Base-by-base conservation (phyloP, 1,284 basidiomycete species). In the Heterobasidion occidentale region DNA sequence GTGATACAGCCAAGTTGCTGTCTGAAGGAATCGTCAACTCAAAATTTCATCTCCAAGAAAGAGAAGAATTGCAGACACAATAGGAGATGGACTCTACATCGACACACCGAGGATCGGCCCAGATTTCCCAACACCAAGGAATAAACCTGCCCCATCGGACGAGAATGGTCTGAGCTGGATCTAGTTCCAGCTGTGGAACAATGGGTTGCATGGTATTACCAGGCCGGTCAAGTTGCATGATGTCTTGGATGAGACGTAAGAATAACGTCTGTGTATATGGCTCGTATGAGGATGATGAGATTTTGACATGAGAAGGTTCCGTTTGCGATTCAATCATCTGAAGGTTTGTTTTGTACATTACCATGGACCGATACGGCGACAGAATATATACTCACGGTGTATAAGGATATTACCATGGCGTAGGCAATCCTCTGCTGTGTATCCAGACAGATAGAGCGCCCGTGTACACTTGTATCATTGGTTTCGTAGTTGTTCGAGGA, bases 41-140 rank as follows among this genome's bases (percentile, higher is more conserved):
- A 19, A 53, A 9, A 53, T 20, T 11, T 27, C 9, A 7, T 50
- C 34, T 27, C 42, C 27, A 46, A 35, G 19, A 11, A 19, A 54
- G 12, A 46, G n/a, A 36, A 42, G 11, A 42, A 12, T 33, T n/a
- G 64, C 77, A 59, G 58, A 88, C 87, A 58, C 86, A 60, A 54
- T 66, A 67, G 9, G 74, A 68, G 36, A 85, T 71, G 15, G 70
- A 70, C 54, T 84, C 83, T 2, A 75, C 70, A 48, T 79, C 68
- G 27, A 75, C 71, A 36, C 72, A 64, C 36, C 79, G 73, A 54
- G 73, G 70, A 63, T 88, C 85, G 47, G 69, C 65, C 83, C 84
- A 88, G 9, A 74, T 67, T n/a, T 64, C 65, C 86, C 87, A 90
- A 56, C 74, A 74, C 84, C 86, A 88, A 2, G 77, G 74, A 3